phyloP scores from a whole-genome alignment of 2,329 filamentous ascomycete species.

The Davidsoniella virescens region DNA sequence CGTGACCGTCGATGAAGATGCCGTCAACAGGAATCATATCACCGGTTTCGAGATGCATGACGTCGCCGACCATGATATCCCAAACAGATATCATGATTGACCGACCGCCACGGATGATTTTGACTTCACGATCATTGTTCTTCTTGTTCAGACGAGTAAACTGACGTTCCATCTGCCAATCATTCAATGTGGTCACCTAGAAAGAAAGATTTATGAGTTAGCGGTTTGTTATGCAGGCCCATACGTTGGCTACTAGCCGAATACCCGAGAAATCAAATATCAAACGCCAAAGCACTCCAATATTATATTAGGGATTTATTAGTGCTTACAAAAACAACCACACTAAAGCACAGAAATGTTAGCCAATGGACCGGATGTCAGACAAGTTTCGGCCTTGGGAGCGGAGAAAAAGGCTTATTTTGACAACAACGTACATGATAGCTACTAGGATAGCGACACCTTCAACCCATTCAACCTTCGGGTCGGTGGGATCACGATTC shows the following conservation, averaged over 20 bases:
- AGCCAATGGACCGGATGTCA: background rate
- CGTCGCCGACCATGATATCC: conserved; percentile 52
- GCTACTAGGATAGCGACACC: conserved; percentile 14
- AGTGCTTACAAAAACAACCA: conserved; percentile 14
- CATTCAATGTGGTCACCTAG: conserved; percentile 31
- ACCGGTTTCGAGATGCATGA: conserved; percentile 52
- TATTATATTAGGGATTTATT: too few relatives aligned
- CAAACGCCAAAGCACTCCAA: too few relatives aligned
- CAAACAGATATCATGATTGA: conserved; percentile 46
- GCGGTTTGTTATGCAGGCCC: background rate
- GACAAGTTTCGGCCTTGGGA: background rate
- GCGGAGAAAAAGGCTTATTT: conserved; percentile 8
- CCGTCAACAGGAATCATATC: conserved; percentile 58
- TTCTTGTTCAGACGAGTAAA: conserved; percentile 45
- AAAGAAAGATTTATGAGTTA: conserved; percentile 1
- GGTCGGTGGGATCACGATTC: conserved; percentile 18
- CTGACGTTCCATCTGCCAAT: conserved; percentile 52
- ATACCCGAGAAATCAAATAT: too few relatives aligned
- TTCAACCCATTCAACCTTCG: conserved; percentile 19
- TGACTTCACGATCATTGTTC: conserved; percentile 49
- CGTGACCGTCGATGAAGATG: conserved; percentile 41
- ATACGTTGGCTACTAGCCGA: too few relatives aligned
- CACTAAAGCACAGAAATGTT: conserved; percentile 6
- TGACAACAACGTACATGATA: conserved; percentile 27
- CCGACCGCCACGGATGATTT: conserved; percentile 50